Evolutionary conservation across 2,329 filamentous ascomycete species (phyloP), one percentile per base, ranked within the genome.

Genomic region (Grosmannia clavigera): DNA sequence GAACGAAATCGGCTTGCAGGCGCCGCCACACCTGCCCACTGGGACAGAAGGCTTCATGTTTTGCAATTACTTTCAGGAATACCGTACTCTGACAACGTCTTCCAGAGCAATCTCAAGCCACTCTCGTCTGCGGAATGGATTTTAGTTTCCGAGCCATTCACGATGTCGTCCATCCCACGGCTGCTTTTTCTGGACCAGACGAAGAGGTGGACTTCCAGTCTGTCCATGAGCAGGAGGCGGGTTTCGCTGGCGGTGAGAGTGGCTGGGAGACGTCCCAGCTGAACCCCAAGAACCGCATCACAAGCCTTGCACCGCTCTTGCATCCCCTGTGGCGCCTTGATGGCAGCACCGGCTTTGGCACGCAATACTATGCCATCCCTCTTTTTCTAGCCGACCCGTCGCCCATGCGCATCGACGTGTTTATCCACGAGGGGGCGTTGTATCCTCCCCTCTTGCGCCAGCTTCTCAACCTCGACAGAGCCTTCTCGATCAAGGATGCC

Each of bases 271-370:
- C 67, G 3, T 84, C 81, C 5, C 69, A 73, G 50, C 71, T 84
- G 51, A 85, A 85, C 63, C 82, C 81, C 9, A 82, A 81, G 67
- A 84, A 83, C 65, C 76, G 81, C 61, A 79, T 84, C 66, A 76
- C 84, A 67, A 82, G 79, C 63, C 75, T 85, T 19, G 75, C 73
- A 3, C 68, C 72, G 9, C 74, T 75, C 2, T 57, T 65, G 16
- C 65, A 70, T 0, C 75, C 80, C 2, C 68, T 80, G 9, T 85
- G 82, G 81, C 75, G 79, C 40, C 77, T 85, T 55, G 81, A 85
- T 64, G 81, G 82, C 56, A 81, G 77, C 65, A 78, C 79, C 27
- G 78, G 76, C 22, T 73, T 81, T 59, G 82, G 81, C 5, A 82
- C 78, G 12, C 81, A 83, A 67, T 81, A 78, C 66, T 84, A 80